These are phyloP conservation scores for Pontederia crassipes DNA, from an alignment of 176 grass and related monocot genomes.

Conservation along the genomic window DNA sequence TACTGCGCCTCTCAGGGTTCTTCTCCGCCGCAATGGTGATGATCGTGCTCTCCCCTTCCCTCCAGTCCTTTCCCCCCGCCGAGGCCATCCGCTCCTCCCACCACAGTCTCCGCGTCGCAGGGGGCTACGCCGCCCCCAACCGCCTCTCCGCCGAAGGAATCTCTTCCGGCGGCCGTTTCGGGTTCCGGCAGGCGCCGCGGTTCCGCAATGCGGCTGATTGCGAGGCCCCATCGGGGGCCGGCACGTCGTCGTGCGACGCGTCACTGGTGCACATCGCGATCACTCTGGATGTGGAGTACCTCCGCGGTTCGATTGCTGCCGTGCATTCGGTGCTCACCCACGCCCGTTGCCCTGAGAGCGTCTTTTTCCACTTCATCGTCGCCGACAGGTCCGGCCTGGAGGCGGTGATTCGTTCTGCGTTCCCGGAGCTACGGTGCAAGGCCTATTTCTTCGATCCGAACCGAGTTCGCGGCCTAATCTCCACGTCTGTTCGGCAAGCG, in stretches of 20 bases:
- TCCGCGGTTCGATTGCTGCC: conserved; percentile 17
- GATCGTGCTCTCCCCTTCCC: conserved; percentile 16
- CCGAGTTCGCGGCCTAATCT: conserved; percentile 4
- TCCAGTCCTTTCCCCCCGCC: conserved; percentile 24
- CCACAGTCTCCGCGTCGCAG: conserved; percentile 5
- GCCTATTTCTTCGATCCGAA: conserved; percentile 8
- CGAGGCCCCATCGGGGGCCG: not conserved
- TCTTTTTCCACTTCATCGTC: conserved; percentile 18
- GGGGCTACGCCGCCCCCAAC: conserved; percentile 1
- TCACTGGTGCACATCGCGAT: conserved; percentile 18
- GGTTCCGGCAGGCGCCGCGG: conserved; percentile 17
- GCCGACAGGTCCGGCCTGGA: conserved; percentile 3
- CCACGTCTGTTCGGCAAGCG: conserved; percentile 7
- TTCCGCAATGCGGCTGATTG: not conserved
- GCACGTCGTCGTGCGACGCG: conserved; percentile 5
- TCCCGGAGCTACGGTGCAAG: conserved; percentile 3
- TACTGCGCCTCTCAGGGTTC: conserved; percentile 18
- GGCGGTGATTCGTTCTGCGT: conserved; percentile 9
- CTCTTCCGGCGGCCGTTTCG: not conserved
- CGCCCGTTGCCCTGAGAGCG: conserved; percentile 7
- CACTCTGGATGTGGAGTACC: conserved; percentile 19
- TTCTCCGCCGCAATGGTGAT: not conserved
- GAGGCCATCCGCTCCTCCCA: not conserved
- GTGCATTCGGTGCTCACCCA: conserved; percentile 15
- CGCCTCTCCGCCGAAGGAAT: conserved; percentile 3